These are phyloP conservation scores for Puccinellia tenuiflora DNA, from an alignment of 176 grass and related monocot genomes.

Conservation along the genomic window DNA sequence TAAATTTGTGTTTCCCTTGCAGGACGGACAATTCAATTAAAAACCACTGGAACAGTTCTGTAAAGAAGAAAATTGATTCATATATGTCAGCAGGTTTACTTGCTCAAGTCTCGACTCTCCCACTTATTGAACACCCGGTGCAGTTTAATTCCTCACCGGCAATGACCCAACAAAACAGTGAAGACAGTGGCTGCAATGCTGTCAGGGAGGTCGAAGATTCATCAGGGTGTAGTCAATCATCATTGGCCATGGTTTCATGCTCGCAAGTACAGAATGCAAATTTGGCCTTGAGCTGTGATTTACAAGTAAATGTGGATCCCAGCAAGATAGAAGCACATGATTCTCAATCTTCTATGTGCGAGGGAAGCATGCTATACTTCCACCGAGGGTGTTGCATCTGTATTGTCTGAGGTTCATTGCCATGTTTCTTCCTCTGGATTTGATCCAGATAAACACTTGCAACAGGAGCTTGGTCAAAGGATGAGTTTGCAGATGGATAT, in stretches of 20 bases:
- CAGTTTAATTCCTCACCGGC: constrained; percentile 42
- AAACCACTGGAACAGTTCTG: constrained; percentile 95
- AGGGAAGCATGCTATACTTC: constrained; percentile 33
- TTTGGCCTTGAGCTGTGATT: constrained; percentile 20
- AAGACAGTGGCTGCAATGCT: constrained; percentile 34
- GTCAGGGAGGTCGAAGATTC: constrained; percentile 45
- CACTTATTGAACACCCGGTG: constrained; percentile 45
- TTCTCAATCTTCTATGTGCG: constrained; percentile 31
- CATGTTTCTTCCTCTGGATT: constrained; percentile 28
- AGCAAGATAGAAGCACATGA: constrained; percentile 25
- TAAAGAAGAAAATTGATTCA: constrained; percentile 85
- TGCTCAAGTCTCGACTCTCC: constrained; percentile 47
- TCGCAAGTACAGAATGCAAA: constrained; percentile 37
- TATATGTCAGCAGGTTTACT: constrained; percentile 69
- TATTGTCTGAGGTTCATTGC: constrained; percentile 30
- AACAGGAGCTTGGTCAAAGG: constrained; percentile 32
- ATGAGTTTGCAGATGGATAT: constrained; percentile 31
- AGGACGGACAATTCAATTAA: constrained; percentile 99
- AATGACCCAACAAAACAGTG: constrained; percentile 37
- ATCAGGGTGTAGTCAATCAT: constrained; percentile 40
- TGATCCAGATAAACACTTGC: constrained; percentile 5
- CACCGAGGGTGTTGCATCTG: constrained; percentile 18
- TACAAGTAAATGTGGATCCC: constrained; percentile 23
- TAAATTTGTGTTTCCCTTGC: constrained; percentile 26
- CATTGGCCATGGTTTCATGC: constrained; percentile 37